These are phyloP conservation scores for Globisporangium viniferum DNA, from an alignment of 352 stramenopile species.

Conservation along the genomic window DNA sequence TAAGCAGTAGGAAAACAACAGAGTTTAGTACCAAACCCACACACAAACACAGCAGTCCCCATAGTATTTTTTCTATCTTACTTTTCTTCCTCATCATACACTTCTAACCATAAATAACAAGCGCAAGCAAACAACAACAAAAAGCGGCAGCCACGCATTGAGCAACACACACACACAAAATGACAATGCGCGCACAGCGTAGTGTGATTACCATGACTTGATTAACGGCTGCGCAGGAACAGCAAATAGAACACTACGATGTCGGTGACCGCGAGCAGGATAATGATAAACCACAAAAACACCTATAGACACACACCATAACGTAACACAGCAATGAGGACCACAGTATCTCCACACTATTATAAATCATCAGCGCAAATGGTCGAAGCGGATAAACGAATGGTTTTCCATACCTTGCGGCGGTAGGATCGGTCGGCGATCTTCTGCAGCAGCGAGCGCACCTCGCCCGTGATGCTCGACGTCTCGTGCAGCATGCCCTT, in stretches of 20 bases:
- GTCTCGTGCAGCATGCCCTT: slow-evolving; percentile 80
- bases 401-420: slow-evolving; percentile 39
- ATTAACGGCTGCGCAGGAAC: slow-evolving; percentile 45
- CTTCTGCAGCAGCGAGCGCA: slow-evolving; percentile 59
- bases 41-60: not conserved
- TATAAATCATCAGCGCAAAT: not conserved
- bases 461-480: slow-evolving; percentile 58
- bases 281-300: slow-evolving; percentile 67
- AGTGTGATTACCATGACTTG: not conserved
- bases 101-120: slow-evolving; percentile 15
- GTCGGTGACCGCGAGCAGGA: slow-evolving; percentile 62
- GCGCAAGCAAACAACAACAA: not conserved
- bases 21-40: not conserved
- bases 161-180: not conserved
- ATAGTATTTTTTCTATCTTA: slow-evolving; percentile 8
- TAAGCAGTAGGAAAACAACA: slow-evolving; percentile 26
- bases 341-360: not conserved
- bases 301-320: slow-evolving; percentile 14
- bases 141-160: not conserved
- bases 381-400: not conserved
- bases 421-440: slow-evolving; percentile 71
- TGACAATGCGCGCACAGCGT: not conserved
- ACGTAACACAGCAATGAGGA: not conserved
- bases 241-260: slow-evolving; percentile 83
- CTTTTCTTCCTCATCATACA: slow-evolving; percentile 1